Base-by-base conservation (phyloP, 768 basidiomycete species). In the Brasilioporus rufonigricans region DNA sequence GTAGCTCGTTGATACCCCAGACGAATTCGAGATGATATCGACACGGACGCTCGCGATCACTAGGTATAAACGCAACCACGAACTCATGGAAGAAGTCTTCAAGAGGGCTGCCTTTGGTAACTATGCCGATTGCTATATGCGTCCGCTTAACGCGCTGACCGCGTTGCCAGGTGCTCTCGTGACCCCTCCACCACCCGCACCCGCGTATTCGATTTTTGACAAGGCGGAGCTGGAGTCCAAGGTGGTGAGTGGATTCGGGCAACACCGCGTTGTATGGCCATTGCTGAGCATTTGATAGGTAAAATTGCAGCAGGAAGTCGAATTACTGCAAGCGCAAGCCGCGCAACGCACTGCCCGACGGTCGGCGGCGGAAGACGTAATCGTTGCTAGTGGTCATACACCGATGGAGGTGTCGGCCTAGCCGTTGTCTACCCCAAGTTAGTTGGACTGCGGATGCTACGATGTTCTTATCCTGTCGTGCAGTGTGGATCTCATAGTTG, bases 81-180 rank as follows among this genome's bases (percentile, higher is more conserved):
- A 91, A 41, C 75, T 87, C 56, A 93, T 93, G 89, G 86, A 86
- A 64, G 87, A 87, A 40, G 86, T 93, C 2, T 91, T 93, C 69
- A 77, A 76, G 59, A 79, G 81, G 59, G 89, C 90, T 23, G 87
- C 86, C 1, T 87, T 83, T 61, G 82, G 89, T 60, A 47, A 44
- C 35, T 26, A 33, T 40, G 10, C 2, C 24, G 21, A 41, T 9
- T 13, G 4, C 11, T 24, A 1, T 7, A 0, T 14, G 2, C 6
- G n/a, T 32, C 5, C 33, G n/a, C 4, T 9, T 8, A 19, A 23
- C n/a, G 3, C 18, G 40, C 52, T 57, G 14, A 53, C 27, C 13
- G 0, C 46, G 12, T 41, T 27, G 24, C 14, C 41, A 82, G 83
- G 78, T 23, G 74, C 80, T 56, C 79, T 78, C 64, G 67, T 76